Base-by-base conservation (phyloP, 2,329 filamentous ascomycete species). In the Apiospora malaysiana region DNA sequence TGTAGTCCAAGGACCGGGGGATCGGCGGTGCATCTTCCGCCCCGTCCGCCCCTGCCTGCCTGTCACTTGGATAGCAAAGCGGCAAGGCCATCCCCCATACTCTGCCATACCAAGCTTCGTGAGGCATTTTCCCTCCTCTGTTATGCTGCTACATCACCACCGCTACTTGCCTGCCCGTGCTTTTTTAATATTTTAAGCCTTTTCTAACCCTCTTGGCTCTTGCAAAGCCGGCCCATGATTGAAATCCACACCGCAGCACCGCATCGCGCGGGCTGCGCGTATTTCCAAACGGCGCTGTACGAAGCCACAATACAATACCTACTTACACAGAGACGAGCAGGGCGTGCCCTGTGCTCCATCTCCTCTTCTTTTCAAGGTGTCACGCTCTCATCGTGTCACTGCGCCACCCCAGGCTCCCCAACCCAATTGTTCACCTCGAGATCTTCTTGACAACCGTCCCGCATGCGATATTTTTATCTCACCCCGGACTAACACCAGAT, bases 401-500 rank as follows among this genome's bases (percentile, higher is more conserved):
- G 51, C 51, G 27, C 51, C 51, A 32, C 27, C 25, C 27, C 4
- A 32, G 6, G 49, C 23, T 45, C 47, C 47, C 49, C 32, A 32
- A 25, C 25, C 10, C 47, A 25, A 10, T 32, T 23, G 32, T 25
- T 46, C 56, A 37, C 14, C 32, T 40, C 56, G 10, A 37, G 51
- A 37, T 37, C 51, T 27, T 37, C 51, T 27, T 59, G 51, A 37
- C 51, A 59, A 18, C 51, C 25, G 14, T 27, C 32, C 51, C 9
- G n/a, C 51, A 59, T 59, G 51, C 32, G 32, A 32, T 27, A 59
- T 37, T 18, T 18, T 7, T 10, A 21, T 14, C 7, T 21, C 69
- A 46, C 43, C 59, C 32, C 1, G 63, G 65, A 32, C 46, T 37
- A 23, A 70, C 65, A 27, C 69, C 69, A n/a, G 59, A 65, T 37